These are phyloP conservation scores for Lichtheimia corymbifera DNA, from an alignment of 371 early-diverging fungal species.

Conservation along the genomic window DNA sequence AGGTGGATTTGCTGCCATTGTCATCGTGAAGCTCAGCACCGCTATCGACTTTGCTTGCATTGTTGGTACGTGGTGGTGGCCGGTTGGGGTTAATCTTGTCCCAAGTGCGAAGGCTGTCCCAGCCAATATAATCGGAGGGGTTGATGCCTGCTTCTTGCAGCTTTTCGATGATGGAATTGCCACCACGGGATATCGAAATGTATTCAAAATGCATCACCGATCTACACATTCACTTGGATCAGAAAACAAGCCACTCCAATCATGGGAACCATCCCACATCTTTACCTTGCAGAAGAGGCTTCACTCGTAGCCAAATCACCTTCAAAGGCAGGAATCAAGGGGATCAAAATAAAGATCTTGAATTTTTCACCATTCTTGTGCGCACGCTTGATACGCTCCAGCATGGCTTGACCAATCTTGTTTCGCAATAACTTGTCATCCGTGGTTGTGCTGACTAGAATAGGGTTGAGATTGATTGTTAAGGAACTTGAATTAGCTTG, in stretches of 20 bases:
- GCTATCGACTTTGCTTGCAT: slow-evolving; percentile 9
- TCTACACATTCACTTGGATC: slow-evolving; percentile 23
- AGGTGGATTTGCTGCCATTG: neutral
- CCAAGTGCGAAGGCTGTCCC: slow-evolving; percentile 77
- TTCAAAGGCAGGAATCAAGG: slow-evolving; percentile 90
- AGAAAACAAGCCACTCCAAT: neutral
- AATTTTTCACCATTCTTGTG: slow-evolving; percentile 68
- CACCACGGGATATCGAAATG: slow-evolving; percentile 78
- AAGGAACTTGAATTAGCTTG: slow-evolving; percentile 7
- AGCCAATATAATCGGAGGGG: slow-evolving; percentile 79
- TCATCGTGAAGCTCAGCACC: slow-evolving; percentile 11
- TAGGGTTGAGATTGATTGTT: slow-evolving; percentile 2
- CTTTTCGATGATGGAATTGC: slow-evolving; percentile 67
- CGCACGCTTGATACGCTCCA: slow-evolving; percentile 79
- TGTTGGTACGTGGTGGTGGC: neutral
- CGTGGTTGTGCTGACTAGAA: slow-evolving; percentile 25
- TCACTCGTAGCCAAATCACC: slow-evolving; percentile 76
- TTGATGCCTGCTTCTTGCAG: slow-evolving; percentile 67
- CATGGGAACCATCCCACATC: slow-evolving; percentile 29
- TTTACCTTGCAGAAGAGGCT: slow-evolving; percentile 66
- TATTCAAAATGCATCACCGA: slow-evolving; percentile 85
- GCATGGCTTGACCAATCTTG: slow-evolving; percentile 54
- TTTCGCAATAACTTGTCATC: slow-evolving; percentile 37
- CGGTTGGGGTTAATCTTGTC: slow-evolving; percentile 45
- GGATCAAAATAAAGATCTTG: slow-evolving; percentile 86